These are phyloP conservation scores for Achaetomium macrosporum DNA, from an alignment of 2,329 filamentous ascomycete species.

Conservation along the genomic window DNA sequence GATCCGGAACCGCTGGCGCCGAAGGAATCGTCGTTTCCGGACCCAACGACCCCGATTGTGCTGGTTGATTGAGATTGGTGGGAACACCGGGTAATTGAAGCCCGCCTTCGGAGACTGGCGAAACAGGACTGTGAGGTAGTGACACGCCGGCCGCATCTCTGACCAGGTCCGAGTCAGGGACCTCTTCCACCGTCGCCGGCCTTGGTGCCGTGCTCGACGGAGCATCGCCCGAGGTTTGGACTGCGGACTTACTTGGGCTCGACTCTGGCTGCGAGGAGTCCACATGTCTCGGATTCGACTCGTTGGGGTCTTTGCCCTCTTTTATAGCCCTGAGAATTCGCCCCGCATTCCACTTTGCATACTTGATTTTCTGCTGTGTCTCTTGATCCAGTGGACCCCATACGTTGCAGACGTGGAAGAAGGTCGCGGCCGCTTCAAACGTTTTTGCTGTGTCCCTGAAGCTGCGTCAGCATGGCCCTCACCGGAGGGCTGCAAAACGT, in stretches of 20 bases:
- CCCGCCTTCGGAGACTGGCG: constrained; percentile 25
- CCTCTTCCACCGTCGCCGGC: constrained; percentile 48
- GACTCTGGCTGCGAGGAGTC: constrained; percentile 46
- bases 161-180: constrained; percentile 38
- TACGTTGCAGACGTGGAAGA: constrained; percentile 80
- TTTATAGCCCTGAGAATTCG: constrained; percentile 88
- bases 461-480: constrained; percentile 5
- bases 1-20: constrained; percentile 26
- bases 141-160: constrained; percentile 31
- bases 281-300: constrained; percentile 69
- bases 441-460: constrained; percentile 87
- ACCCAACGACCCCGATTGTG: constrained; percentile 21
- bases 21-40: constrained; percentile 27
- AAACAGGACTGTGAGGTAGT: constrained; percentile 34
- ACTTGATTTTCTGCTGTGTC: constrained; percentile 82
- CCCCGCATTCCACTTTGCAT: constrained; percentile 90
- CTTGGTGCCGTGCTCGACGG: constrained; percentile 25
- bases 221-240: constrained; percentile 44
- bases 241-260: constrained; percentile 61
- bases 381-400: constrained; percentile 75
- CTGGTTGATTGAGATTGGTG: constrained; percentile 18
- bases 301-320: constrained; percentile 86
- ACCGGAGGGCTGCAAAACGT: constrained; percentile 19
- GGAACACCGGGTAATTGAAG: constrained; percentile 28
- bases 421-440: constrained; percentile 86